Percentiles rank a stretch among this genome's conserved stretches.
phyloP scores from a whole-genome alignment of 1,139 yeast species.

The Sugiyamaella xylanicola region DNA sequence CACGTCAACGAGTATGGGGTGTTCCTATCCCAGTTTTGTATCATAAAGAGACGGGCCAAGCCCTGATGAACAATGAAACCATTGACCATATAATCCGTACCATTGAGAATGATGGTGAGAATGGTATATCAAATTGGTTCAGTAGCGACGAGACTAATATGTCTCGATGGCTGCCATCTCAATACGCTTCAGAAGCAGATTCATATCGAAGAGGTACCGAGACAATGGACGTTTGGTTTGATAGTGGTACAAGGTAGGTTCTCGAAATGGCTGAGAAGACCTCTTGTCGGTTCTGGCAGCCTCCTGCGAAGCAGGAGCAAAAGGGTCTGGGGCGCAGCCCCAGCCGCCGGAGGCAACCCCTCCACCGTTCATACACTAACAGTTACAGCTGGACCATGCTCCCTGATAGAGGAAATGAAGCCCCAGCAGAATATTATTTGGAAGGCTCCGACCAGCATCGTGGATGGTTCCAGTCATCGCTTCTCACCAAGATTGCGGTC shows the following conservation, averaged over 20 bases:
- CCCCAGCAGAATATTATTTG: constrained; percentile 70
- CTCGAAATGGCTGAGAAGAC: neutral
- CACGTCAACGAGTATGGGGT: constrained; percentile 98
- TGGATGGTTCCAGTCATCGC: constrained; percentile 97
- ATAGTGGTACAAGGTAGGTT: constrained; percentile 68
- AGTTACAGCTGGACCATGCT: constrained; percentile 72
- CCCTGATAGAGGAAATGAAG: constrained; percentile 41
- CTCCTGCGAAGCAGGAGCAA: neutral
- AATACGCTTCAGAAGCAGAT: constrained; percentile 24
- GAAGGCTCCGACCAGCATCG: constrained; percentile 98
- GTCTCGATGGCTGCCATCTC: constrained; percentile 70
- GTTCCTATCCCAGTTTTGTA: constrained; percentile 93
- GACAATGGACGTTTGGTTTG: constrained; percentile 99
- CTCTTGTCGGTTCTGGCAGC: neutral
- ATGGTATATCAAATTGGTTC: constrained; percentile 53
- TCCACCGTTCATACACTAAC: too few relatives aligned
- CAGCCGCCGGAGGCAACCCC: neutral
- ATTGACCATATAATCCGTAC: constrained; percentile 57
- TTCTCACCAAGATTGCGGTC: constrained; percentile 71
- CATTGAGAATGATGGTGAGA: constrained; percentile 66
- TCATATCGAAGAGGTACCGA: constrained; percentile 66
- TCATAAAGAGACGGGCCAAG: constrained; percentile 58
- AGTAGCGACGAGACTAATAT: constrained; percentile 53
- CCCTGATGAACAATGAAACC: constrained; percentile 55
- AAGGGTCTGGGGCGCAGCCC: neutral